Evolutionary conservation across 1,139 yeast genomes (phyloP).

Genomic region (Pneumocystis jirovecii): DNA sequence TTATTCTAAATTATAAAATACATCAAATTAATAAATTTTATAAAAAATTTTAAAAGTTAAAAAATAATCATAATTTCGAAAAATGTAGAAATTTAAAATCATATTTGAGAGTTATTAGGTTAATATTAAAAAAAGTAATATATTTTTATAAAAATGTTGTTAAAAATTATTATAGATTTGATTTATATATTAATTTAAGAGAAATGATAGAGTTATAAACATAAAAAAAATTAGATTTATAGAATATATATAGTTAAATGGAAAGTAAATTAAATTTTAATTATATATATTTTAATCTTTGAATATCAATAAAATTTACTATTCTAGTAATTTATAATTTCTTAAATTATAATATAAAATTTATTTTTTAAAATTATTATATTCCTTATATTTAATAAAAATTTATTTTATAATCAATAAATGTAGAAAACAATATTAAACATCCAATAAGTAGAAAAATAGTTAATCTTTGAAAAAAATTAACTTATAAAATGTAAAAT

Average conservation of each 20-base stretch:
- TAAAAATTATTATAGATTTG: constrained; percentile 57
- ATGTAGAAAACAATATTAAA: constrained; percentile 32
- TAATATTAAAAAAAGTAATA: constrained; percentile 69
- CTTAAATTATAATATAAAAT: constrained; percentile 82
- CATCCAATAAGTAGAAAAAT: constrained; percentile 57
- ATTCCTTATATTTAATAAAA: constrained; percentile 40
- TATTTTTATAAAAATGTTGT: constrained; percentile 61
- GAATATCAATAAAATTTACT: constrained; percentile 65
- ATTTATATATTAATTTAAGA: constrained; percentile 94
- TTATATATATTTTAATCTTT: constrained; percentile 52
- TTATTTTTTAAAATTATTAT: constrained; percentile 71
- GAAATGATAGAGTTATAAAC: constrained; percentile 33
- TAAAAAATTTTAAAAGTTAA: constrained; percentile 43
- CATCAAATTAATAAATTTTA: neutral
- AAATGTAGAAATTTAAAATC: constrained; percentile 77
- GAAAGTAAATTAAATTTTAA: constrained; percentile 42
- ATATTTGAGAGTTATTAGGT: constrained; percentile 41
- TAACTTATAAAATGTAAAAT: constrained; percentile 56
- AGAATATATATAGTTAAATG: constrained; percentile 49
- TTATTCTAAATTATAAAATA: neutral
- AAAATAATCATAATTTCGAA: constrained; percentile 87
- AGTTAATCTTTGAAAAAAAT: constrained; percentile 32
- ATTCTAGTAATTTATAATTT: constrained; percentile 83
- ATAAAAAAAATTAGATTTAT: neutral
- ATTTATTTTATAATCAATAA: neutral